These are phyloP conservation scores for Lasiosphaeria ovina DNA, from an alignment of 495 filamentous ascomycete genomes.

Conservation along the genomic window DNA sequence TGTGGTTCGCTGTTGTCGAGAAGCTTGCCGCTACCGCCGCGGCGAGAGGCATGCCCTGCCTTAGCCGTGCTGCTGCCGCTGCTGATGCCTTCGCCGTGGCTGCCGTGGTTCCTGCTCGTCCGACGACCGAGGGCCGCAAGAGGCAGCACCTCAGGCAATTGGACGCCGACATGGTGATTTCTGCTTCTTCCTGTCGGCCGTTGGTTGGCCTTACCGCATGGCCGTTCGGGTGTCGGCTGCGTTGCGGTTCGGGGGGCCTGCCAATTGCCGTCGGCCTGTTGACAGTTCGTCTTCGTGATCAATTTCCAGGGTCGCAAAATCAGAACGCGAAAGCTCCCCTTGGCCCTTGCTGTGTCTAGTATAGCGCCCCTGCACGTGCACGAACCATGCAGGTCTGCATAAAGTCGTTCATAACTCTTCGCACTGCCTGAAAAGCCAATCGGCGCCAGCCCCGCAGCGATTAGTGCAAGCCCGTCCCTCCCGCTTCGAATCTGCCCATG, in stretches of 20 bases:
- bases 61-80: background rate
- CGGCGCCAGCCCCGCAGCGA: slow-evolving; percentile 13
- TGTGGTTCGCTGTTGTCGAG: slow-evolving; percentile 26
- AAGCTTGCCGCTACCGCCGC: slow-evolving; percentile 24
- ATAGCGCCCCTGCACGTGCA: background rate
- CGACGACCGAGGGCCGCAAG: slow-evolving; percentile 49
- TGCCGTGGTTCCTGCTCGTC: slow-evolving; percentile 11
- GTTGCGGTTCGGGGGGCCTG: slow-evolving; percentile 13
- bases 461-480: slow-evolving; percentile 2
- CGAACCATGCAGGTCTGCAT: background rate
- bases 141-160: slow-evolving; percentile 72
- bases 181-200: slow-evolving; percentile 13
- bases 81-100: background rate
- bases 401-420: background rate
- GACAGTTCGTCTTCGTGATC: slow-evolving; percentile 2
- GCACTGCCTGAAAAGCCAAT: slow-evolving; percentile 12
- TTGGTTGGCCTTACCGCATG: slow-evolving; percentile 27
- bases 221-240: slow-evolving; percentile 12
- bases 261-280: slow-evolving; percentile 23
- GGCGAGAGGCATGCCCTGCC: background rate
- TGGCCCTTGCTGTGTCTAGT: background rate
- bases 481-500: slow-evolving; percentile 18
- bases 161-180: slow-evolving; percentile 59
- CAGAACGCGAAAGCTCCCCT: slow-evolving; percentile 19
- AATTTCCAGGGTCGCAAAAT: slow-evolving; percentile 17